Percentiles rank a stretch among this genome's conserved stretches.
These are phyloP conservation scores for Globisporangium alternatum DNA, from an alignment of 352 stramenopile species.

Conservation along the genomic window DNA sequence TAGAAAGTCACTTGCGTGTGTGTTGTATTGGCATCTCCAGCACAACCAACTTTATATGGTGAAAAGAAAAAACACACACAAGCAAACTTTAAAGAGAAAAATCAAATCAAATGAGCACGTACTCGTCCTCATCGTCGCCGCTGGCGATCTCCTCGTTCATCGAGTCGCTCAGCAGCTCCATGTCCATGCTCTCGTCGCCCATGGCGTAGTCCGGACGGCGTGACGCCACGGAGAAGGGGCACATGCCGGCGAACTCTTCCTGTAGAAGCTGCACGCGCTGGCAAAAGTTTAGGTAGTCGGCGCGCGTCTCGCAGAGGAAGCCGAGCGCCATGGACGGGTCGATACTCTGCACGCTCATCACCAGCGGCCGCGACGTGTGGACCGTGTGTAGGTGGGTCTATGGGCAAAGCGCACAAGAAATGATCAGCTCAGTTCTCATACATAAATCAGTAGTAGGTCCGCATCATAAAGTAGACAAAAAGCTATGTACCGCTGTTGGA, in stretches of 20 bases:
- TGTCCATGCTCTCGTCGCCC: conserved; percentile 13
- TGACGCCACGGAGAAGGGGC: conserved; percentile 11
- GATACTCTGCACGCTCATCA: conserved; percentile 86
- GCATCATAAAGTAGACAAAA: background rate
- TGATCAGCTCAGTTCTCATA: background rate
- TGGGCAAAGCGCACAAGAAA: background rate
- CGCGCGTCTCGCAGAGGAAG: conserved; percentile 87
- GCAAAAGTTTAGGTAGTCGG: conserved; percentile 74
- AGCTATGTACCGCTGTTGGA: conserved; percentile 52
- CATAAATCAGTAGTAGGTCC: background rate
- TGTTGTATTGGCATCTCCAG: background rate
- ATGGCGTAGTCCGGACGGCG: conserved; percentile 14
- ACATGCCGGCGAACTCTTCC: conserved; percentile 7
- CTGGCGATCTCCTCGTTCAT: conserved; percentile 20
- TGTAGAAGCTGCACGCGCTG: conserved; percentile 15
- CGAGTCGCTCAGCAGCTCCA: conserved; percentile 13
- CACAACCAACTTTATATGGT: conserved; percentile 6
- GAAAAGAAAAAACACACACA: background rate
- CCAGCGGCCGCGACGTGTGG: conserved; percentile 50
- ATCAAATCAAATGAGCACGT: conserved; percentile 15
- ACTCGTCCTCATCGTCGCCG: conserved; percentile 17
- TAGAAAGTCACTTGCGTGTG: background rate
- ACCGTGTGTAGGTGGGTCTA: conserved; percentile 64
- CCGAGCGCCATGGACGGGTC: conserved; percentile 93
- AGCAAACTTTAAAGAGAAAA: background rate